Evolutionary conservation across 805 yeast species (phyloP), one percentile per base, ranked within the genome.

Genomic region (Lachancea kluyveri): DNA sequence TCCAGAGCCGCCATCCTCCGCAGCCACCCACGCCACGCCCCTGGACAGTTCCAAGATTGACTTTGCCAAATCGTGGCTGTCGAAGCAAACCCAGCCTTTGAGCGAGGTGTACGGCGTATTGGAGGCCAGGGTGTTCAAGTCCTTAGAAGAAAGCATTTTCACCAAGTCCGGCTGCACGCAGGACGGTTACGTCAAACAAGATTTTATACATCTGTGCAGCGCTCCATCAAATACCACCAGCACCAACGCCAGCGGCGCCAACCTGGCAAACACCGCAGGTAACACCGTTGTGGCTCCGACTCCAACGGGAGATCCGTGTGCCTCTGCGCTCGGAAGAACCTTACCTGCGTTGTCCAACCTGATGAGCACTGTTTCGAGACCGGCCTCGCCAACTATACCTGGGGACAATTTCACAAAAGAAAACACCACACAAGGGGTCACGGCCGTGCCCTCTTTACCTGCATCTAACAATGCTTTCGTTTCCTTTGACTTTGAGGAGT

Each of bases 11-110:
- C 11, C n/a, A 17, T 13, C 13, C 3, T 16, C 32, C 10, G 27
- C 24, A 5, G 17, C 21, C 9, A 15, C 22, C 8, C 22, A 19
- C 8, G 21, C 30, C 7, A 26, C 52, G 3, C 25, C 48, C 4
- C 34, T 55, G 24, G 54, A 50, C 26, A 45, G 46, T 17, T 32
- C 43, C 2, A 57, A 52, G 32, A 45, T 58, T 1, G 70, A 69
- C 36, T 80, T 85, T 54, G 74, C 81, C 25, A 74, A 74, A 53
- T 73, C 77, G 42, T 85, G 95, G 95, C 66, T 86, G 27, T 65
- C 81, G 29, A 83, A 79, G 51, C 94, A 86, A 58, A 80, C 88
- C 8, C 95, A 85, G 58, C 95, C 95, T 29, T 65, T 65, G 38
- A 77, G 90, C 6, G 78, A 73, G 31, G 81, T 85, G 23, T 85